These are phyloP conservation scores for Eimeria praecox DNA, from an alignment of 169 alveolate species.

Conservation along the genomic window DNA sequence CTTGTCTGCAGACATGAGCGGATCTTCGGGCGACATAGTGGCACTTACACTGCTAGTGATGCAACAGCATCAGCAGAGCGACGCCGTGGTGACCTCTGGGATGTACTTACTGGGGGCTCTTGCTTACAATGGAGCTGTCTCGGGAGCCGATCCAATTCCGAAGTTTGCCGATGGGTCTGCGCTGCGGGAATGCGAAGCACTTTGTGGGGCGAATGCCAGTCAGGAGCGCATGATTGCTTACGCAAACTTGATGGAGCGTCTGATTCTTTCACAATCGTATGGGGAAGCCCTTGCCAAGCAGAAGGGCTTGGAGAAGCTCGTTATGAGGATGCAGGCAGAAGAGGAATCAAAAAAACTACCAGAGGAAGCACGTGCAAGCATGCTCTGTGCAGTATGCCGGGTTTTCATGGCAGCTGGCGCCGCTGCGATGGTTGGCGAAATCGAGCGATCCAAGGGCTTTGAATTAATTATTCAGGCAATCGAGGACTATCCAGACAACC, in stretches of 20 bases:
- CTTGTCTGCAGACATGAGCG: slow-evolving; percentile 76
- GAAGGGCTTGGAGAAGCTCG: slow-evolving; percentile 72
- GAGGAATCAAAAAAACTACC: slow-evolving; percentile 74
- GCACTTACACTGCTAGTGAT: slow-evolving; percentile 74
- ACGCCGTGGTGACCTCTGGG: slow-evolving; percentile 78
- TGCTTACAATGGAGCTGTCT: slow-evolving; percentile 72
- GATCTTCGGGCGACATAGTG: slow-evolving; percentile 78
- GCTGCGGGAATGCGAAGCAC: slow-evolving; percentile 78
- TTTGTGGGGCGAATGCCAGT: slow-evolving; percentile 69
- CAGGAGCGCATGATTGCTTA: slow-evolving; percentile 78
- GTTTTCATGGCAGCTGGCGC: slow-evolving; percentile 79
- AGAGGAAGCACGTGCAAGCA: slow-evolving; percentile 72
- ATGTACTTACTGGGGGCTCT: slow-evolving; percentile 79
- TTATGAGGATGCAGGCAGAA: slow-evolving; percentile 64
- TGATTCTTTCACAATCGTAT: slow-evolving; percentile 74
- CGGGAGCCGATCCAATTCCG: slow-evolving; percentile 68
- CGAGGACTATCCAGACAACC: slow-evolving; percentile 79
- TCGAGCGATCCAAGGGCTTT: slow-evolving; percentile 78
- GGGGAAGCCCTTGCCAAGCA: slow-evolving; percentile 70
- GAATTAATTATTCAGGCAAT: slow-evolving; percentile 77
- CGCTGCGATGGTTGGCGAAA: slow-evolving; percentile 73
- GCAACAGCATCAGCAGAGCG: slow-evolving; percentile 82
- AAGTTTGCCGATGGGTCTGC: slow-evolving; percentile 72
- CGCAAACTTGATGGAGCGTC: slow-evolving; percentile 68
- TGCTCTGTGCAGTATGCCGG: slow-evolving; percentile 75